phyloP scores from a whole-genome alignment of 2,329 filamentous ascomycete genomes.

The Cordyceps tenuipes region DNA sequence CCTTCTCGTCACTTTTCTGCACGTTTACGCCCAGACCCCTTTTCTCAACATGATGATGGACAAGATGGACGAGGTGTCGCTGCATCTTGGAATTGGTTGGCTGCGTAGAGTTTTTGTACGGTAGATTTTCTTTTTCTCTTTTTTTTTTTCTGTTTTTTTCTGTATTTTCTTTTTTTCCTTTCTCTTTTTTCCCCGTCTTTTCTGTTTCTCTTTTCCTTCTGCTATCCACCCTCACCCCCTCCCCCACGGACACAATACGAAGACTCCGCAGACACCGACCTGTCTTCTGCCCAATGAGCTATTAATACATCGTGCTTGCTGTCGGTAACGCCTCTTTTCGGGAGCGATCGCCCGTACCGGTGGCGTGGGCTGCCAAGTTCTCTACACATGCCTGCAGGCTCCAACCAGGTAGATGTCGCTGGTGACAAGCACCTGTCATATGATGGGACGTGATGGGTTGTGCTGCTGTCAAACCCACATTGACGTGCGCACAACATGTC shows the following conservation, averaged over 20 bases:
- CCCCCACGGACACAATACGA: neutral
- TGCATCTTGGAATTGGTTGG: neutral
- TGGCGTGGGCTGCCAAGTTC: neutral
- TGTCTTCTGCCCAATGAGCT: neutral
- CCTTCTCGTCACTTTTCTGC: neutral
- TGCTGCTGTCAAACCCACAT: slow-evolving; percentile 5
- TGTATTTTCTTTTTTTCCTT: neutral
- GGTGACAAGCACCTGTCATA: neutral
- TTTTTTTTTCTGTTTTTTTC: too few relatives aligned
- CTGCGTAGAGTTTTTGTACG: neutral
- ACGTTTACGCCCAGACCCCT: neutral
- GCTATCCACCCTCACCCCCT: too few relatives aligned
- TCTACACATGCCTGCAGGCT: too few relatives aligned
- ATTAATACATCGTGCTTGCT: neutral
- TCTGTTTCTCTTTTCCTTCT: too few relatives aligned
- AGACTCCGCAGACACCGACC: neutral
- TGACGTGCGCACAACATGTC: neutral
- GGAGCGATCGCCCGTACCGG: neutral
- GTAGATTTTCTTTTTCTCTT: too few relatives aligned
- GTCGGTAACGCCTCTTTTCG: neutral
- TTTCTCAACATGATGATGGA: neutral
- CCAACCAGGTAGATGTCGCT: neutral
- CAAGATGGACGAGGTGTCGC: too few relatives aligned
- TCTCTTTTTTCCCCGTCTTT: too few relatives aligned
- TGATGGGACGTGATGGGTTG: neutral